Percentiles rank a stretch among this genome's conserved stretches.
Conservation (phyloP, 2,329 filamentous ascomycete genomes). For the Beauveria scarabaeidicola region DNA sequence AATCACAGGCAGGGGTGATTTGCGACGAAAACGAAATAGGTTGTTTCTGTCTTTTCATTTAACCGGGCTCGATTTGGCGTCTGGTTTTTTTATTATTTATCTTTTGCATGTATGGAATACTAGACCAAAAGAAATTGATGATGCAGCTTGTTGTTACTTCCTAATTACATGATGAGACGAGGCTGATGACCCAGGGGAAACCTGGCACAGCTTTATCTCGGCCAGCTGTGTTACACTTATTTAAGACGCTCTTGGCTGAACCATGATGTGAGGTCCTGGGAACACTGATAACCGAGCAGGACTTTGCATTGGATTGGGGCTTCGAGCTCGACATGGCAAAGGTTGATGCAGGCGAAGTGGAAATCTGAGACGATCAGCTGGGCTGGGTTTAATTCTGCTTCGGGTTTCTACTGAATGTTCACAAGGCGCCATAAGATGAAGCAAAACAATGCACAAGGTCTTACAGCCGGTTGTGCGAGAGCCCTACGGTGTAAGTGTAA, state of each 20-base stretch:
- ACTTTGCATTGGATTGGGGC: not conserved
- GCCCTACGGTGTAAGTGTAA: not conserved
- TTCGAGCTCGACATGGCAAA: too few relatives aligned
- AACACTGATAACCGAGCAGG: not conserved
- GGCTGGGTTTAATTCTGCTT: not conserved
- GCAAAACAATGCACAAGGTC: not conserved
- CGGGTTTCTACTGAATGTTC: not conserved
- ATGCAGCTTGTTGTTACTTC: not conserved
- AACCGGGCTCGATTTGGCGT: constrained; percentile 5
- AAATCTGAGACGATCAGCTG: not conserved
- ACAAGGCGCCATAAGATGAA: not conserved
- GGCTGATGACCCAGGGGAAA: not conserved
- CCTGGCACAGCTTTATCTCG: too few relatives aligned
- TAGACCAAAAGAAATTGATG: not conserved
- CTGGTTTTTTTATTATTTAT: not conserved
- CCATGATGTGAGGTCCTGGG: not conserved
- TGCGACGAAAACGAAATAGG: not conserved
- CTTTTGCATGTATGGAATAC: not conserved
- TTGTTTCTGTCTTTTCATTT: not conserved
- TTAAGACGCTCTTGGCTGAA: not conserved
- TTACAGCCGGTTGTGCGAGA: not conserved
- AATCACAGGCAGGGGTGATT: not conserved
- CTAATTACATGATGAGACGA: too few relatives aligned
- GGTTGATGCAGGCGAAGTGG: not conserved
- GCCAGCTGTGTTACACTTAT: too few relatives aligned